Evolutionary conservation across 192 early-diverging fungal species (phyloP).

Genomic region (Linnemannia elongata): DNA sequence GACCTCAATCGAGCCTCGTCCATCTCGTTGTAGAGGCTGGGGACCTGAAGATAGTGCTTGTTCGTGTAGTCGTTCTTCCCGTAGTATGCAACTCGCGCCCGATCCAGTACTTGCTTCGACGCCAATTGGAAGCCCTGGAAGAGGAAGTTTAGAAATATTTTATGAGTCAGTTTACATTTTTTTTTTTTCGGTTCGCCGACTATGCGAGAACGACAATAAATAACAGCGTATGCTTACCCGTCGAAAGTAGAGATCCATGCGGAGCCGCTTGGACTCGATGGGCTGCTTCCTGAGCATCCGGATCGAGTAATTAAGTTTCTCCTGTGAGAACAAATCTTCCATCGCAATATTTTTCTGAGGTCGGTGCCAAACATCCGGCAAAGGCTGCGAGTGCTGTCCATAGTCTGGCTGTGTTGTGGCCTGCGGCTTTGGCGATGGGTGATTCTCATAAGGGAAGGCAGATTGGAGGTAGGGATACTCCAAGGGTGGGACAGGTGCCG

Average conservation of each 20-base stretch:
- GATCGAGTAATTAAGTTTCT: slow-evolving; percentile 22
- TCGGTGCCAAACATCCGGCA: slow-evolving; percentile 20
- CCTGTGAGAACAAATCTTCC: slow-evolving; percentile 31
- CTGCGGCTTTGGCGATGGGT: slow-evolving; percentile 1
- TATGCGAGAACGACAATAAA: too few species aligned
- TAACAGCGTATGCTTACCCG: slow-evolving; percentile 13
- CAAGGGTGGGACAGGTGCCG: slow-evolving; percentile 5
- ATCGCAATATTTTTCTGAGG: slow-evolving; percentile 7
- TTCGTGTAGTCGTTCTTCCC: not conserved
- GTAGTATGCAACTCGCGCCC: not conserved
- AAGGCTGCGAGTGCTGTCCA: not conserved
- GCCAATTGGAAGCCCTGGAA: slow-evolving; percentile 41
- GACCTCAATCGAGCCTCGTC: not conserved
- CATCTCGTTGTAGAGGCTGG: not conserved
- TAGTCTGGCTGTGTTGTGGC: not conserved
- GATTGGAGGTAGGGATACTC: slow-evolving; percentile 28
- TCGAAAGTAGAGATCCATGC: slow-evolving; percentile 38
- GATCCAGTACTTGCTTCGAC: slow-evolving; percentile 21
- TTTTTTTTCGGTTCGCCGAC: too few species aligned
- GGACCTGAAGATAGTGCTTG: not conserved
- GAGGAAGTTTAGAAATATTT: too few species aligned
- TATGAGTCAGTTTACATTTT: too few species aligned
- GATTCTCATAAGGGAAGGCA: slow-evolving; percentile 25
- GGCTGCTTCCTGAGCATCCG: slow-evolving; percentile 8
- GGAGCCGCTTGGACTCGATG: not conserved